Evolutionary conservation across 208 protist species (phyloP), one percentile per base, ranked within the genome.

Genomic region (Trypanosoma avium): DNA sequence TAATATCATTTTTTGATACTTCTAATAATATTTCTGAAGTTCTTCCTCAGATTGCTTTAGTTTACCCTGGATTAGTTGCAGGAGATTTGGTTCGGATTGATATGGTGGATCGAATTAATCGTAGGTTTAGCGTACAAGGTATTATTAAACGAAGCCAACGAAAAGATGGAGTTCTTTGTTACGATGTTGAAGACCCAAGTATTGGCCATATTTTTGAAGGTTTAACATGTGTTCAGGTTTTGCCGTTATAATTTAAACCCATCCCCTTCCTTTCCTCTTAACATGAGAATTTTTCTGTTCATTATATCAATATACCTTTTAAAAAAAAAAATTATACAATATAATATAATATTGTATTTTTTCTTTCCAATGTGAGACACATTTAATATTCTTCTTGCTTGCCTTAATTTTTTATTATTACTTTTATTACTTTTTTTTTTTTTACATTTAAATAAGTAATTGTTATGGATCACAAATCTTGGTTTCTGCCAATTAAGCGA

Each of bases 401-500:
- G 17, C 17, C 17, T 15, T 42, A 8, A 9, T 42, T 15, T 42
- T 42, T 2, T 42, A 13, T 38, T 38, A 2, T 15, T 13, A 17
- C n/a, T 61, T 47, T 21, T 36, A 9, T 7, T 61, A 17, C 36
- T 50, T 64, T 50, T 56, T 22, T 38, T 52, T 58, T 46, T 45
- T 58, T 63, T 17, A 52, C 8, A 30, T 13, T 46, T 26, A 12
- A 64, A 27, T 17, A 43, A 59, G 48, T 43, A 48, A 36, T 45
- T 36, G 24, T n/a, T 3, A 75, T 75, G 70, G 40, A 69, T 52
- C 50, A 64, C 32, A 65, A 69, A 30, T 67, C 54, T 5, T 94
- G 88, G 85, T 65, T 60, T n/a, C 67, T 95, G 48, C 88, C 88
- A 24, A 59, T 95, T 12, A 80, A 82, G 27, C 61, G 63, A 42